Conservation (phyloP, 495 filamentous ascomycete genomes). For the Lepraria neglecta region DNA sequence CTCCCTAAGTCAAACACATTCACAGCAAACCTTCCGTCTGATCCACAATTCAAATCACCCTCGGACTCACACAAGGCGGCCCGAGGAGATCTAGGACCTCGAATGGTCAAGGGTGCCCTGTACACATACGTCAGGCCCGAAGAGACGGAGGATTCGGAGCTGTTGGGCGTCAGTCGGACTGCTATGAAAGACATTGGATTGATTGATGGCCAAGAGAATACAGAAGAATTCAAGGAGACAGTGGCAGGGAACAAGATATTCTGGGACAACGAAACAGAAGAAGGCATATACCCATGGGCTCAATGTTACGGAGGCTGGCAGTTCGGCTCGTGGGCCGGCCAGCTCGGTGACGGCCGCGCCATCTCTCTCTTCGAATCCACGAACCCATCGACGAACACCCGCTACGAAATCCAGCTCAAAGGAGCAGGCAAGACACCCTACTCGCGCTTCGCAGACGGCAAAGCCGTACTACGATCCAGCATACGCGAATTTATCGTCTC, state of each 20-base stretch:
- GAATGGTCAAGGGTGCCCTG: conserved; percentile 75
- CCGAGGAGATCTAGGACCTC: conserved; percentile 67
- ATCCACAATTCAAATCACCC: conserved; percentile 74
- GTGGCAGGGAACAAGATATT: conserved; percentile 75
- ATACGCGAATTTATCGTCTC: conserved; percentile 91
- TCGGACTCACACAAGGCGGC: conserved; percentile 71
- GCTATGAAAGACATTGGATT: conserved; percentile 78
- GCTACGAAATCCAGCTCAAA: conserved; percentile 91
- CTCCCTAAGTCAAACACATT: conserved; percentile 84
- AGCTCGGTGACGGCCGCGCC: conserved; percentile 89
- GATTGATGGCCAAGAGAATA: conserved; percentile 55
- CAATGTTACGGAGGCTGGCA: conserved; percentile 87
- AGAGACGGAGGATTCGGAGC: conserved; percentile 57
- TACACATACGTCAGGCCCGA: conserved; percentile 90
- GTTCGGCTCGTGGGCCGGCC: conserved; percentile 85
- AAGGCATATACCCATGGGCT: conserved; percentile 88
- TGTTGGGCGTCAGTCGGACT: conserved; percentile 68
- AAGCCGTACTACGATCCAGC: conserved; percentile 82
- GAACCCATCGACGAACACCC: conserved; percentile 60
- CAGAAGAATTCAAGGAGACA: conserved; percentile 65
- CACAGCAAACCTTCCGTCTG: conserved; percentile 70
- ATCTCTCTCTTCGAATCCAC: conserved; percentile 89
- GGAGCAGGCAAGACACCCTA: conserved; percentile 91
- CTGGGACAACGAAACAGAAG: conserved; percentile 48
- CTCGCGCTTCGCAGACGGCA: conserved; percentile 94